Percentiles rank a stretch among this genome's conserved stretches.
Conservation (phyloP, 768 basidiomycete species). For the Xerocomus potaroensis region DNA sequence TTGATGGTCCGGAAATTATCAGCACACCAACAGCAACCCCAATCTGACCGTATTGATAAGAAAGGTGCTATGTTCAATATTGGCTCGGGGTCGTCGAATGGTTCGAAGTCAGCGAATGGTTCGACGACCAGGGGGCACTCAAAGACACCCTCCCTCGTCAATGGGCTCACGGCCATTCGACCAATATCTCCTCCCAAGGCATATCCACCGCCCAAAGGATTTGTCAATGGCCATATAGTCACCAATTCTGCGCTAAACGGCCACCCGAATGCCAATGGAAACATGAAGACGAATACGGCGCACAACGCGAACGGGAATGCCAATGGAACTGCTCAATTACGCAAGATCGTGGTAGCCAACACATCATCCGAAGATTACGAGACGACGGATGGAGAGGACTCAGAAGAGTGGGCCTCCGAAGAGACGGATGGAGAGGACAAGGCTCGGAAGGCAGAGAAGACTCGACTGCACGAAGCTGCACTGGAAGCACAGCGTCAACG, state of each 20-base stretch:
- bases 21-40: slow-evolving; percentile 14
- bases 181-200: slow-evolving; percentile 4
- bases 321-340: slow-evolving; percentile 26
- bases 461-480: slow-evolving; percentile 48
- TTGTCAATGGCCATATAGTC: slow-evolving; percentile 3
- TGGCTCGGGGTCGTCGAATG: slow-evolving; percentile 56
- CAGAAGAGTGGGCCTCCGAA: slow-evolving; percentile 62
- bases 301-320: slow-evolving; percentile 7
- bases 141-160: slow-evolving; percentile 5
- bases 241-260: slow-evolving; percentile 12
- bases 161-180: slow-evolving; percentile 10
- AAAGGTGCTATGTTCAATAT: slow-evolving; percentile 48
- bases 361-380: slow-evolving; percentile 46
- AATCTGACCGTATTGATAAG: slow-evolving; percentile 17
- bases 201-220: slow-evolving; percentile 18
- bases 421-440: slow-evolving; percentile 40
- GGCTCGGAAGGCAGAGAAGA: slow-evolving; percentile 28
- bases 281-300: slow-evolving; percentile 12
- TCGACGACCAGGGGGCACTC: slow-evolving; percentile 15
- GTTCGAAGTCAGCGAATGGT: slow-evolving; percentile 29
- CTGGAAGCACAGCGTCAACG: slow-evolving; percentile 59
- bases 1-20: slow-evolving; percentile 28
- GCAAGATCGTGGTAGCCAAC: slow-evolving; percentile 45
- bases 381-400: slow-evolving; percentile 53
- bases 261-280: slow-evolving; percentile 7